Evolutionary conservation across 2,329 filamentous ascomycete genomes (phyloP).

Genomic region (Dothidotthia symphoricarpi): DNA sequence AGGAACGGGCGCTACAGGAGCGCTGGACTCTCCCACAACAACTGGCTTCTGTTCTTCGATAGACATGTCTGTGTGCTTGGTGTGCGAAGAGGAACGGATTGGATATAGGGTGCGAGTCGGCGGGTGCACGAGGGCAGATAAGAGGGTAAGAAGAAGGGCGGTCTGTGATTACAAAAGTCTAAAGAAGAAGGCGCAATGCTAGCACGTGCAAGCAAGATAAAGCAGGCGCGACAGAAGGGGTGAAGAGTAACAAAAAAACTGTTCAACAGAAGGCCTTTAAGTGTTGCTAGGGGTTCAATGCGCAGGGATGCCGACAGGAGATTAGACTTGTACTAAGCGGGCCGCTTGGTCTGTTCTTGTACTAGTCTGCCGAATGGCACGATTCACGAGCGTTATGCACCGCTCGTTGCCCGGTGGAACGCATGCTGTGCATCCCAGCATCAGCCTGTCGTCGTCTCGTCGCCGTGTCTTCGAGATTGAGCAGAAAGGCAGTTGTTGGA

Average conservation of each 20-base stretch:
- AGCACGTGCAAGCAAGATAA: conserved; percentile 28
- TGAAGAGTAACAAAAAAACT: conserved; percentile 31
- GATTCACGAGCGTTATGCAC: conserved; percentile 36
- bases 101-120: conserved; percentile 8
- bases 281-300: conserved; percentile 38
- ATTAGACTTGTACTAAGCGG: conserved; percentile 36
- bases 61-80: conserved; percentile 55
- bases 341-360: conserved; percentile 27
- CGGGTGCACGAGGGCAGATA: conserved; percentile 4
- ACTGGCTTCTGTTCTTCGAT: conserved; percentile 70
- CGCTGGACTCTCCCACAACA: conserved; percentile 23
- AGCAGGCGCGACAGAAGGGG: conserved; percentile 34
- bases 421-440: conserved; percentile 25
- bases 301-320: conserved; percentile 33
- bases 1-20: conserved; percentile 39
- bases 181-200: conserved; percentile 31
- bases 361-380: conserved; percentile 29
- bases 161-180: conserved; percentile 38
- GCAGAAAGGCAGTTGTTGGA: neutral
- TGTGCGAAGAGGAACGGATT: conserved; percentile 9
- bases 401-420: conserved; percentile 25
- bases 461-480: neutral
- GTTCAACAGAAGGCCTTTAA: conserved; percentile 31
- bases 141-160: conserved; percentile 20
- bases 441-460: conserved; percentile 6